Conservation (phyloP, 768 basidiomycete species). For the Tubosaeta brunneosetosa region DNA sequence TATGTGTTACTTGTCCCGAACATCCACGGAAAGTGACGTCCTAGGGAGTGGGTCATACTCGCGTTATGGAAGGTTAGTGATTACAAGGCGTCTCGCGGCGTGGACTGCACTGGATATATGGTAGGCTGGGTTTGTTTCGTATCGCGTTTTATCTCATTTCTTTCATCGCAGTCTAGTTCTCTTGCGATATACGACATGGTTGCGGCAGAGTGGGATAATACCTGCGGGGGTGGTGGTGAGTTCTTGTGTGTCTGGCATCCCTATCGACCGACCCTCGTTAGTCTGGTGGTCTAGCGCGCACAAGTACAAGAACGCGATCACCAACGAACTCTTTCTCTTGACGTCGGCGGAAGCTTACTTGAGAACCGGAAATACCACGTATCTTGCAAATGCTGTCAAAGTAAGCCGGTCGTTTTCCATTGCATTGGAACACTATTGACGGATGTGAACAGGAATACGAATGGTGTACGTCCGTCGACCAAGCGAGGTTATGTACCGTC, state of each 20-base stretch:
- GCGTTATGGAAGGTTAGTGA: constrained; percentile 56
- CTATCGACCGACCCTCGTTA: constrained; percentile 13
- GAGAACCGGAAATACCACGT: constrained; percentile 32
- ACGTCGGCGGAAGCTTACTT: constrained; percentile 47
- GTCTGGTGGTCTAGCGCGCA: constrained; percentile 57
- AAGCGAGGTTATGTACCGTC: neutral
- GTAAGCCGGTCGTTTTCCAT: constrained; percentile 19
- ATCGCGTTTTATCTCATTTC: constrained; percentile 25
- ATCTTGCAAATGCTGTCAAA: constrained; percentile 46
- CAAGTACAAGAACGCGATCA: constrained; percentile 58
- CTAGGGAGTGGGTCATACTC: constrained; percentile 49
- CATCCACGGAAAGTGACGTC: neutral
- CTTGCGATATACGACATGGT: constrained; percentile 48
- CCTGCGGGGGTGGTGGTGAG: constrained; percentile 49
- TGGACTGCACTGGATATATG: constrained; percentile 18
- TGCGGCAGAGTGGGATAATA: constrained; percentile 45
- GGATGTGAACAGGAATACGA: constrained; percentile 16
- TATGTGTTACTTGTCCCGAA: constrained; percentile 17
- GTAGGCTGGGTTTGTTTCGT: constrained; percentile 13
- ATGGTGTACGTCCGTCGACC: constrained; percentile 24
- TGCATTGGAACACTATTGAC: neutral
- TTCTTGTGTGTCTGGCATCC: neutral
- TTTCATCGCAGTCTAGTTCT: constrained; percentile 39
- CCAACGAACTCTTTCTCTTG: constrained; percentile 53
- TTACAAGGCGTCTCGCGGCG: constrained; percentile 41